A percentile compares a stretch with the other conserved stretches of the same genome.
Evolutionary conservation across 306 rosid species (phyloP).

Genomic region (Quercus alba): DNA sequence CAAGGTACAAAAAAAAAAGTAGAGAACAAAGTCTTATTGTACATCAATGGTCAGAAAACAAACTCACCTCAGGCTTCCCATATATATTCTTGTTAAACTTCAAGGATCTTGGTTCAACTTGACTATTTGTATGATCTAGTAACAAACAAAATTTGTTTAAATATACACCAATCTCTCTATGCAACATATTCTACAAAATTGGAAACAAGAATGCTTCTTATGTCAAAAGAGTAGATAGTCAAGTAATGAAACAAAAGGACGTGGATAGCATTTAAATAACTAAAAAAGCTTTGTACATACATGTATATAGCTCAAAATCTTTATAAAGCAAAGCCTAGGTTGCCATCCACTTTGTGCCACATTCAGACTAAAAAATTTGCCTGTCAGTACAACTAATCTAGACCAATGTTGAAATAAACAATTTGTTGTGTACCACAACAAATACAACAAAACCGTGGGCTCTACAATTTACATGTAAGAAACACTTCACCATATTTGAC

Average conservation of each 20-base stretch:
- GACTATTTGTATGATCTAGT: slow-evolving; percentile 63
- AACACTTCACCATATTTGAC: not conserved
- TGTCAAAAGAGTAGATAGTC: slow-evolving; percentile 2
- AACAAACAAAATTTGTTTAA: slow-evolving; percentile 38
- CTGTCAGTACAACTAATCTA: not conserved
- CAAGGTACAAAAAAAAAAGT: slow-evolving; percentile 1
- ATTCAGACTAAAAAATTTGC: not conserved
- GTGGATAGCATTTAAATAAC: not conserved
- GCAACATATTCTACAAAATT: not conserved
- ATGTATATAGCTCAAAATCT: not conserved
- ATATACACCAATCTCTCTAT: slow-evolving; percentile 18
- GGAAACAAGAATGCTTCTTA: not conserved
- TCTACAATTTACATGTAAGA: not conserved
- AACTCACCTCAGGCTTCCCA: slow-evolving; percentile 90
- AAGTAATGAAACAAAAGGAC: not conserved
- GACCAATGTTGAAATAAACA: not conserved
- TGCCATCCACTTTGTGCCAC: not conserved
- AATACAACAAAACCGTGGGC: not conserved
- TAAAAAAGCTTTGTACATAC: not conserved
- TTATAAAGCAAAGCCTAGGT: not conserved
- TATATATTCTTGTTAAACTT: slow-evolving; percentile 66
- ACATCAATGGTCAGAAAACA: slow-evolving; percentile 15
- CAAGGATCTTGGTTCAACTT: slow-evolving; percentile 59
- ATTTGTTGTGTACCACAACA: not conserved
- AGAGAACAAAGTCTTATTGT: not conserved